A percentile compares a stretch with the other conserved stretches of the same genome.
These are phyloP conservation scores for Hypoxylon sp. DNA, from an alignment of 2,329 filamentous ascomycete species.

Conservation along the genomic window DNA sequence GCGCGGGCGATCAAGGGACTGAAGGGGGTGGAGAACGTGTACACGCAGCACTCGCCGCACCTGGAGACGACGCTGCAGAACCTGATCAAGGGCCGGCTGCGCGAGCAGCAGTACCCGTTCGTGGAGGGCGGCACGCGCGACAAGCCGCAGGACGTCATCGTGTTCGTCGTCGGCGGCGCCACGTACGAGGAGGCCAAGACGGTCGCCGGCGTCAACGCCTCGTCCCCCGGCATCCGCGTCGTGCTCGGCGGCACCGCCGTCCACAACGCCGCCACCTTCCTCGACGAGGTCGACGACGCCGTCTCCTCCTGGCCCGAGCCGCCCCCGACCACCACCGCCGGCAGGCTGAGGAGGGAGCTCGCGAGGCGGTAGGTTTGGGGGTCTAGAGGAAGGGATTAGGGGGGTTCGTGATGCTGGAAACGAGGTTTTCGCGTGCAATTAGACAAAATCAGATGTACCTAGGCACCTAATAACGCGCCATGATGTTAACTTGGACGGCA, in stretches of 20 bases:
- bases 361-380: conserved; percentile 56
- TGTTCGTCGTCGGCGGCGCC: conserved; percentile 92
- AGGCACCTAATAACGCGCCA: no score
- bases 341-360: conserved; percentile 67
- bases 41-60: conserved; percentile 93
- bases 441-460: not conserved
- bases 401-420: no score
- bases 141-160: conserved; percentile 94
- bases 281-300: conserved; percentile 91
- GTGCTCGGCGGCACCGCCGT: conserved; percentile 88
- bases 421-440: no score
- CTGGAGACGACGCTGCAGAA: conserved; percentile 89
- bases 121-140: conserved; percentile 90
- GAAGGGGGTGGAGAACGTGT: conserved; percentile 98
- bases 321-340: conserved; percentile 65
- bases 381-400: no score
- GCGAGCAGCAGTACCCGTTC: conserved; percentile 90
- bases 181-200: conserved; percentile 98
- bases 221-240: conserved; percentile 84
- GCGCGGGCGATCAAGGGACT: conserved; percentile 91
- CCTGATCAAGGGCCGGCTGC: conserved; percentile 88
- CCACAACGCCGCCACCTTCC: conserved; percentile 86
- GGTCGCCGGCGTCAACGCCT: conserved; percentile 93
- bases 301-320: conserved; percentile 86
- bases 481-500: no score